These are phyloP conservation scores for Paragyromitra xinjiangensis DNA, from an alignment of 495 filamentous ascomycete species.

Conservation along the genomic window DNA sequence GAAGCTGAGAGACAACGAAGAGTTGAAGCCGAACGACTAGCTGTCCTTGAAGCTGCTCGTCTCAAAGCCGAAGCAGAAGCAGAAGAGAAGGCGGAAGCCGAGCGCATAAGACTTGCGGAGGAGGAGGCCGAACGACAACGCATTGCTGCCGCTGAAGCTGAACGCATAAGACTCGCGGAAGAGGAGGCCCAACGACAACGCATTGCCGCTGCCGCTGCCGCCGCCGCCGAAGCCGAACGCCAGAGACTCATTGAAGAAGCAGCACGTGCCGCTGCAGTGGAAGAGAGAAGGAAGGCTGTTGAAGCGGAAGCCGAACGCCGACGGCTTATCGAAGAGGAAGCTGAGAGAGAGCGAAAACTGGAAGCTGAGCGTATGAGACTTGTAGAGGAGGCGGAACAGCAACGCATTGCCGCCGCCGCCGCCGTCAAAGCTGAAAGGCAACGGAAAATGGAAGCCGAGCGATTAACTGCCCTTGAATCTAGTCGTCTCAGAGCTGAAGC, in stretches of 20 bases:
- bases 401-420: too few species aligned
- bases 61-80: not conserved
- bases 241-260: constrained; percentile 9
- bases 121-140: constrained; percentile 13
- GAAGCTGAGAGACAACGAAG: constrained; percentile 6
- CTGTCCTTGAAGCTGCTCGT: constrained; percentile 1
- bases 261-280: constrained; percentile 4
- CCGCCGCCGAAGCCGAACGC: constrained; percentile 2
- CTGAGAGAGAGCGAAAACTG: not conserved
- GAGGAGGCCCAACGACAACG: constrained; percentile 14
- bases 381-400: too few species aligned
- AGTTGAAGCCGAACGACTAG: constrained; percentile 10
- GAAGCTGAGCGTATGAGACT: not conserved
- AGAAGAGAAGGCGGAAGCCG: not conserved
- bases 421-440: not conserved
- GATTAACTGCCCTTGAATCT: constrained; percentile 10
- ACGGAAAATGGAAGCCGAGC: constrained; percentile 10
- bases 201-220: not conserved
- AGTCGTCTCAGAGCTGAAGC: not conserved
- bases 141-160: constrained; percentile 13
- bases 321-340: constrained; percentile 29
- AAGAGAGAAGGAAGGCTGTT: not conserved
- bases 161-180: constrained; percentile 13
- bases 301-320: constrained; percentile 16
- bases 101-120: not conserved